Base-by-base conservation (phyloP, 495 filamentous ascomycete genomes). In the Corynascus novoguineensis region DNA sequence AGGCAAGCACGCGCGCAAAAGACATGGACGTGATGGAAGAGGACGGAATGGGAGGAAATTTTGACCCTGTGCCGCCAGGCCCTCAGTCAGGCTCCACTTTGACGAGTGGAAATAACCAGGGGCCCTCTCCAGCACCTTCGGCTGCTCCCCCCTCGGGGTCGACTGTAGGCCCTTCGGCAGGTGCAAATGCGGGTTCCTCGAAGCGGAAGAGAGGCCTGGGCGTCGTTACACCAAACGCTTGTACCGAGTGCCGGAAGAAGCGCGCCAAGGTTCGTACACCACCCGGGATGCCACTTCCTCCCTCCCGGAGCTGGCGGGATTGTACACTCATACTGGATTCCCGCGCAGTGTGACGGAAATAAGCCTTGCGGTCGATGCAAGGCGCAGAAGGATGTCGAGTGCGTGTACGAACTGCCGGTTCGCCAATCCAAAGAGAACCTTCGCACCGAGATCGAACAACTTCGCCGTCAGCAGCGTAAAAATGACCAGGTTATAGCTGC, bases 231-330 rank as follows among this genome's bases (percentile, higher is more conserved):
- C 73, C 73, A 32, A 82, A 80, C 55, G 79, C 79, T 1, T 82
- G 79, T 62, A 81, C 75, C 27, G 79, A 81, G 62, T 82, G 79
- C 58, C 72, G 78, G 17, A 82, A 82, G 68, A 82, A 81, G 55
- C 73, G 79, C 53, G 76, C 77, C 42, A 82, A 82, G 71, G 77
- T 78, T 60, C 17, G 68, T 58, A n/a, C 1, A 12, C 6, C 29
- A 22, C 21, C 12, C 25, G 40, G 25, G n/a, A 15, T 22, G 27
- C 34, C 21, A 14, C 38, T 24, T 35, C 54, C 27, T 21, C 14
- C 55, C 53, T 37, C 25, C n/a, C 28, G 28, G 24, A 11, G 24
- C 12, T 37, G 25, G 27, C 22, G 27, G 15, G 14, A 8, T 14
- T n/a, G 12, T 21, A 45, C 11, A 19, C 49, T 56, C 14, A 55